Conservation (phyloP, 2,329 filamentous ascomycete species). For the Atkinsonella hypoxylon region DNA sequence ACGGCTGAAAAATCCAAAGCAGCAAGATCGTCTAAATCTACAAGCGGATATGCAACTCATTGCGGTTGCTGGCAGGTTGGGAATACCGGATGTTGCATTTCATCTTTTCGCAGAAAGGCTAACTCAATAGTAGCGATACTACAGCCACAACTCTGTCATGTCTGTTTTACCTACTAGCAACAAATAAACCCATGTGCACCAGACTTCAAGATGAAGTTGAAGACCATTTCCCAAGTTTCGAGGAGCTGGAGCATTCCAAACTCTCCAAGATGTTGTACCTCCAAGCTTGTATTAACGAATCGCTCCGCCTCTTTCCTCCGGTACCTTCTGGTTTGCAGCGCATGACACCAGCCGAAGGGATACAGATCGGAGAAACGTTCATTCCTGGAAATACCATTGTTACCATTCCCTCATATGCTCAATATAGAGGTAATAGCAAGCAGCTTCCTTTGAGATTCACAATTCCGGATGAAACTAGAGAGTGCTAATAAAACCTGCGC, state of each 20-base stretch:
- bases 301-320: slow-evolving; percentile 4
- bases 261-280: slow-evolving; percentile 1
- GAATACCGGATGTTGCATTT: neutral
- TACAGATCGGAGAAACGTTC: slow-evolving; percentile 16
- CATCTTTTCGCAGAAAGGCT: no score
- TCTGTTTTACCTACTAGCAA: slow-evolving; percentile 4
- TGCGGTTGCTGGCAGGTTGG: slow-evolving; percentile 3
- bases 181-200: no score
- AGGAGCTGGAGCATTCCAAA: no score
- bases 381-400: slow-evolving; percentile 21
- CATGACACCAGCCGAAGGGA: slow-evolving; percentile 23
- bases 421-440: slow-evolving; percentile 6
- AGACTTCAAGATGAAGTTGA: slow-evolving; percentile 2
- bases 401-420: slow-evolving; percentile 15
- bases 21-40: neutral
- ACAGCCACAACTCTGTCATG: neutral
- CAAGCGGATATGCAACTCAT: slow-evolving; percentile 3
- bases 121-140: slow-evolving; percentile 1
- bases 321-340: slow-evolving; percentile 10
- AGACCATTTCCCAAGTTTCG: neutral
- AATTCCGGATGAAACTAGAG: no score
- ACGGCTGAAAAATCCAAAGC: neutral
- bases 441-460: no score
- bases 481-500: no score
- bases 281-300: slow-evolving; percentile 4